Base-by-base conservation (phyloP, 1,284 basidiomycete genomes). In the Tylopilus orsonianus region DNA sequence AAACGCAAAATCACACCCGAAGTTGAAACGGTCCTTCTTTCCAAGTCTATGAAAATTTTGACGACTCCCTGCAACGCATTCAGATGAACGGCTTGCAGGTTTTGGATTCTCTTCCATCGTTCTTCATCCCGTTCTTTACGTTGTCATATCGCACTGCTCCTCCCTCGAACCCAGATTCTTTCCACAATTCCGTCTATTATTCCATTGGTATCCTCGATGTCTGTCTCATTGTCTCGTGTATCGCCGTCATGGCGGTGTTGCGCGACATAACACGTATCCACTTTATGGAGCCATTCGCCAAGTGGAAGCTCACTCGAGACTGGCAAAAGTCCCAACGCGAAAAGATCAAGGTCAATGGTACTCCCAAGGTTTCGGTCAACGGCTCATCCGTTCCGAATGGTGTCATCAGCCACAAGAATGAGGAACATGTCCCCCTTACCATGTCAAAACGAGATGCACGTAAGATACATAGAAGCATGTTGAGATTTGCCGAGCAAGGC, bases 401-500 rank as follows among this genome's bases (percentile, higher is more conserved):
- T 35, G 19, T 46, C 50, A 40, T 55, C 26, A 39, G 36, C 47
- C 55, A 58, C 46, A 50, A 50, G 16, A 52, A 58, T 27, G 51
- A 41, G 23, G 34, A 48, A 34, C 26, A 50, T 27, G n/a, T 30
- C 4, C 54, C 65, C 40, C 55, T 62, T 32, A 52, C 51, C 44
- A 57, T 67, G 48, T 48, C 67, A 19, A 59, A 54, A 54, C 74
- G 71, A 52, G 78, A 87, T 58, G 69, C 75, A 9, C 77, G 73
- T 37, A 75, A 72, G 54, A 71, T 90, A 53, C 79, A 86, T 46
- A 80, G 88, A 63, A 85, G 81, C 54, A 83, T 93, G 36, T 68
- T 89, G 40, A 78, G 96, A 52, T 98, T 98, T 64, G 91, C 93
- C 4, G 96, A 98, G 70, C 96, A 99, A 71, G 89, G 91, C 44